phyloP scores from a whole-genome alignment of 164 flowering plant species.

The Magnolia officinalis region DNA sequence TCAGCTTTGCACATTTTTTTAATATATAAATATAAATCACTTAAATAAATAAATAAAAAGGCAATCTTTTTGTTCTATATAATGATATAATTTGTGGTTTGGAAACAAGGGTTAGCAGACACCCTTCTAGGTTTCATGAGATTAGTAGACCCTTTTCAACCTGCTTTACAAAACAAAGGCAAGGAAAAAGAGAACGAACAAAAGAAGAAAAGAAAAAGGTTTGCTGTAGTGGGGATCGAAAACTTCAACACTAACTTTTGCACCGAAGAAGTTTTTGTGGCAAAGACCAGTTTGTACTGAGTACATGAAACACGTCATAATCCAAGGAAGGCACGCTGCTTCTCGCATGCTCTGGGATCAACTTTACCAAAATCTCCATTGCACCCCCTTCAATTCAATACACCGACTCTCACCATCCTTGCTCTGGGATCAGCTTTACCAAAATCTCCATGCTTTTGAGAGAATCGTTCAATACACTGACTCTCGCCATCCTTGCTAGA shows the following conservation, averaged over 20 bases:
- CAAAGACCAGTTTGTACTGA: no score
- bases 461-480: no score
- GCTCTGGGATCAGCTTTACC: no score
- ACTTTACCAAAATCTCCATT: conserved; percentile 45
- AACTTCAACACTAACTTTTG: not conserved
- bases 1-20: not conserved
- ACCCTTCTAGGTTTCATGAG: conserved; percentile 18
- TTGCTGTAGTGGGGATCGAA: not conserved
- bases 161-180: conserved; percentile 26
- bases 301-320: conserved; percentile 27
- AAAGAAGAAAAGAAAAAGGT: not conserved
- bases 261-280: conserved; percentile 1
- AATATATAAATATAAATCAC: not conserved
- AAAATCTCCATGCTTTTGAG: no score
- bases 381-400: conserved; percentile 56
- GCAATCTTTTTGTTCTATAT: conserved; percentile 14
- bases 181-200: conserved; percentile 4
- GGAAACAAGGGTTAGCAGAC: conserved; percentile 23
- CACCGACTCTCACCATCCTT: no score
- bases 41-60: conserved; percentile 1
- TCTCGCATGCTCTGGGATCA: conserved; percentile 77
- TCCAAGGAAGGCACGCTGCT: conserved; percentile 63
- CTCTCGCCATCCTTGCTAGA: no score
- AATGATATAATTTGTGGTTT: conserved; percentile 23
- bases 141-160: conserved; percentile 20